A percentile compares a stretch with the other conserved stretches of the same genome.
phyloP scores from a whole-genome alignment of 2,329 filamentous ascomycete species.

The Trichoderma hamatum region DNA sequence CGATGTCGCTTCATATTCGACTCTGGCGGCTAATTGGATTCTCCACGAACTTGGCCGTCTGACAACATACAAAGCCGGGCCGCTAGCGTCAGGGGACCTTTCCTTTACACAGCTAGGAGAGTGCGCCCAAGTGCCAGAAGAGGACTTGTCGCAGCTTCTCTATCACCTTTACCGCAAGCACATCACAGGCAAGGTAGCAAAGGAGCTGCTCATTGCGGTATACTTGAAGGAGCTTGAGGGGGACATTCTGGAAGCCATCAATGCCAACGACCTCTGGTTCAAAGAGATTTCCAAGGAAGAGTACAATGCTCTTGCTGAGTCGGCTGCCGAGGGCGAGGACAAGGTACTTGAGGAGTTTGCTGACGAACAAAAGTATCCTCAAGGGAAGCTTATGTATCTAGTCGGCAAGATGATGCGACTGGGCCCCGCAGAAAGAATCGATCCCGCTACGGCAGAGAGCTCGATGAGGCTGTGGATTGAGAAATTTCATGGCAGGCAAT shows the following conservation, averaged over 20 bases:
- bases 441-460: constrained; percentile 54
- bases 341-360: constrained; percentile 52
- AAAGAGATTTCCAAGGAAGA: constrained; percentile 51
- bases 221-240: constrained; percentile 52
- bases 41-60: constrained; percentile 75
- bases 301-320: constrained; percentile 52
- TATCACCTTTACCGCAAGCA: constrained; percentile 50
- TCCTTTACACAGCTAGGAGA: constrained; percentile 51
- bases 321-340: constrained; percentile 50
- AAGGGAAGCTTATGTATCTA: constrained; percentile 63
- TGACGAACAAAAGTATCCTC: constrained; percentile 50
- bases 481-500: constrained; percentile 15
- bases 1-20: constrained; percentile 45
- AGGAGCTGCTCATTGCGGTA: constrained; percentile 58
- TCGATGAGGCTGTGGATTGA: constrained; percentile 46
- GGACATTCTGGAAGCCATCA: constrained; percentile 50
- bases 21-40: constrained; percentile 66
- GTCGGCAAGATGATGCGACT: constrained; percentile 61
- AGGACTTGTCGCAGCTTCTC: constrained; percentile 55
- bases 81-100: constrained; percentile 40
- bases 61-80: constrained; percentile 53
- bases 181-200: constrained; percentile 61
- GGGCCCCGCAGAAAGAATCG: constrained; percentile 58
- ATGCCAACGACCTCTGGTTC: constrained; percentile 57
- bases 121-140: constrained; percentile 50